Evolutionary conservation across 2,329 filamentous ascomycete genomes (phyloP).

Genomic region (Nothophoma quercina): DNA sequence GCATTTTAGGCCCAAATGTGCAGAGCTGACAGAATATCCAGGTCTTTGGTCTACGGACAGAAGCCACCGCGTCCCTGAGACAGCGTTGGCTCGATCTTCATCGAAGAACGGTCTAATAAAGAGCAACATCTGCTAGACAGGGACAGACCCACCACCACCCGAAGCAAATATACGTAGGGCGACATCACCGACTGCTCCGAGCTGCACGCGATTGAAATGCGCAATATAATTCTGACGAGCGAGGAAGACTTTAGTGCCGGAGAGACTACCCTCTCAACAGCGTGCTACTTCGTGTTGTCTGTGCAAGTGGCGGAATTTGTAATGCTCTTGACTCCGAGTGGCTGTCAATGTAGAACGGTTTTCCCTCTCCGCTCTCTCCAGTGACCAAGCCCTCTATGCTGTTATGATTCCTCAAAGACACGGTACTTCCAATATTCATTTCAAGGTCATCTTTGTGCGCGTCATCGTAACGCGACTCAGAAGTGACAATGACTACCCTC

Average conservation of each 20-base stretch:
- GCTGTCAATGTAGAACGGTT: not conserved
- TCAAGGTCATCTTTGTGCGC: constrained; percentile 23
- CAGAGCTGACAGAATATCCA: constrained; percentile 6
- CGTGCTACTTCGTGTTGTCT: not conserved
- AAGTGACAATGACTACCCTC: constrained; percentile 41
- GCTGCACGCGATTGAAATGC: too few relatives aligned
- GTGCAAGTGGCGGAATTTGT: not conserved
- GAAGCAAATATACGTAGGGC: too few relatives aligned
- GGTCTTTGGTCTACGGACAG: constrained; percentile 31
- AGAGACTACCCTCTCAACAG: not conserved
- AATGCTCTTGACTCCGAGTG: not conserved
- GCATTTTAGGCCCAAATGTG: not conserved
- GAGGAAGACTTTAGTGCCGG: not conserved
- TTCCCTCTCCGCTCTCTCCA: not conserved
- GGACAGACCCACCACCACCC: too few relatives aligned
- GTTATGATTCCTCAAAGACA: constrained; percentile 24
- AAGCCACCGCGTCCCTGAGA: constrained; percentile 8
- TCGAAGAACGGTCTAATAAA: too few relatives aligned
- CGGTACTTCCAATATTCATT: constrained; percentile 12
- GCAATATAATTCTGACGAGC: too few relatives aligned
- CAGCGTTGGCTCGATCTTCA: too few relatives aligned
- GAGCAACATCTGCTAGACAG: too few relatives aligned
- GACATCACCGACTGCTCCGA: too few relatives aligned
- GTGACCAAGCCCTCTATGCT: constrained; percentile 30
- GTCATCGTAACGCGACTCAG: constrained; percentile 24